Conservation (phyloP, 371 early-diverging fungal species). For the Mortierella sp. region DNA sequence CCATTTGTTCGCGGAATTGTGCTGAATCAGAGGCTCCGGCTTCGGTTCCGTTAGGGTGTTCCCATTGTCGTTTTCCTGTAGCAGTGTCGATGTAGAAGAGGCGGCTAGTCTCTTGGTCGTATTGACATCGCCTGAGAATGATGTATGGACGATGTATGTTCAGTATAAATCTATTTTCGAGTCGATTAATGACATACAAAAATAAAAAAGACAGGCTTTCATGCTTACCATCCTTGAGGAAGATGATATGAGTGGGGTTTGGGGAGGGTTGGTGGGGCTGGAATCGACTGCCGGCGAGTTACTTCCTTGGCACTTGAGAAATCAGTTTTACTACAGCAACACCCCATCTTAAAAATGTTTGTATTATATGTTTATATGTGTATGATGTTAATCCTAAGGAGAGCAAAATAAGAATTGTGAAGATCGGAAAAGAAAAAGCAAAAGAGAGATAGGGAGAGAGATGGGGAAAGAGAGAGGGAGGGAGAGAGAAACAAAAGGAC, state of each 20-base stretch:
- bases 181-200: not conserved
- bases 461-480: not conserved
- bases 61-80: slow-evolving; percentile 35
- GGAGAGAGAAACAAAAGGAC: not conserved
- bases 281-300: not conserved
- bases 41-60: slow-evolving; percentile 28
- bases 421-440: not conserved
- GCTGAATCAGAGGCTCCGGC: slow-evolving; percentile 16
- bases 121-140: slow-evolving; percentile 31
- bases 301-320: not conserved
- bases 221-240: slow-evolving; percentile 22
- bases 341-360: not conserved
- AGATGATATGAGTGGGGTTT: slow-evolving; percentile 25
- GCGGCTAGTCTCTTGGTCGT: slow-evolving; percentile 24
- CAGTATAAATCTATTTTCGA: no score
- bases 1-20: slow-evolving; percentile 28
- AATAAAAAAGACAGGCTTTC: not conserved
- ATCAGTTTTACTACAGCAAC: not conserved
- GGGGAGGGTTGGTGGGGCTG: slow-evolving; percentile 20
- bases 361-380: not conserved
- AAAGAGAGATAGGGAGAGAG: not conserved
- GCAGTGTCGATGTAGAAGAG: slow-evolving; percentile 36
- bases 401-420: no score
- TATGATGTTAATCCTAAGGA: not conserved
- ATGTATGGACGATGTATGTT: not conserved